These are phyloP conservation scores for Hibiscus tridactylites DNA, from an alignment of 345 rosid species.

Conservation along the genomic window DNA sequence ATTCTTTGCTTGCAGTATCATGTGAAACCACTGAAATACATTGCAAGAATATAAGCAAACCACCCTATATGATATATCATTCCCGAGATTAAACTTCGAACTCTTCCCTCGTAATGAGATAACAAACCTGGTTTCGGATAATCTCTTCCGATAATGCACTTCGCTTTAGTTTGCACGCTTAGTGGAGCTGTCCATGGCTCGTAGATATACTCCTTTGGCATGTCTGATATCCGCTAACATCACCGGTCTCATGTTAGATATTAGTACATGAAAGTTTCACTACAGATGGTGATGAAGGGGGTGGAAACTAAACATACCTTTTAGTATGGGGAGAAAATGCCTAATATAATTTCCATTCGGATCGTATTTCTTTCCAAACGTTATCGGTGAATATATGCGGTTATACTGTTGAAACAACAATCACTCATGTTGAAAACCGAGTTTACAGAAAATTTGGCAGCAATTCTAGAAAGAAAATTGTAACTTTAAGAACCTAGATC, in stretches of 20 bases:
- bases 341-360: conserved; percentile 70
- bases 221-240: conserved; percentile 38
- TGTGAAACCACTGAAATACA: conserved; percentile 63
- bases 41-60: background rate
- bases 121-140: conserved; percentile 79
- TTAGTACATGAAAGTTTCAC: background rate
- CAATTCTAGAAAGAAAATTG: background rate
- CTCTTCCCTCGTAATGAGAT: background rate
- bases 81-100: background rate
- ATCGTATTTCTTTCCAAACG: conserved; percentile 90
- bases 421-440: background rate
- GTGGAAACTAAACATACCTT: conserved; percentile 43
- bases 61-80: background rate
- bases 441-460: background rate
- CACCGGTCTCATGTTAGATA: background rate
- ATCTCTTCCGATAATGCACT: conserved; percentile 78
- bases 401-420: conserved; percentile 47
- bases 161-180: conserved; percentile 70
- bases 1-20: conserved; percentile 81
- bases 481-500: background rate
- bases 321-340: conserved; percentile 81
- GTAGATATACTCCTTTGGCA: conserved; percentile 90
- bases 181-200: conserved; percentile 96
- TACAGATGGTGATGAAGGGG: background rate
- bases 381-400: conserved; percentile 77